phyloP scores from a whole-genome alignment of 768 basidiomycete species.

The Epithele typhae region DNA sequence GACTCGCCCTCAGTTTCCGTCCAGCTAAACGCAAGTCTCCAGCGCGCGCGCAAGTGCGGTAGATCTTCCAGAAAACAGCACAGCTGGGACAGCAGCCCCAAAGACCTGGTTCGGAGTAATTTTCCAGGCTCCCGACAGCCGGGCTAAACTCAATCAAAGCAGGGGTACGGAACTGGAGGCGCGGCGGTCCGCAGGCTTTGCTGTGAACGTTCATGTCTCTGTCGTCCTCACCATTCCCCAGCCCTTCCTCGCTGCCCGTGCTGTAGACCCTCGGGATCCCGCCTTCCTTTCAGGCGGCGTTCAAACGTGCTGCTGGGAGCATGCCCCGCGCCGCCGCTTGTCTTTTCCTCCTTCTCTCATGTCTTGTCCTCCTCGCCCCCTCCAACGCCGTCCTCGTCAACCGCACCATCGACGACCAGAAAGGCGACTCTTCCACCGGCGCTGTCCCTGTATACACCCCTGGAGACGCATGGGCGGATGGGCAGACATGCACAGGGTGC shows the following conservation, averaged over 20 bases:
- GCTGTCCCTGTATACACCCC: background rate
- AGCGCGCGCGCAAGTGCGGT: no score
- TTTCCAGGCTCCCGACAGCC: no score
- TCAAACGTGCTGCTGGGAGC: background rate
- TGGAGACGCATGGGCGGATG: background rate
- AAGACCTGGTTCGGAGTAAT: no score
- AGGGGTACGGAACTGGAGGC: no score
- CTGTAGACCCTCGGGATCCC: background rate
- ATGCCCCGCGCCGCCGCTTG: background rate
- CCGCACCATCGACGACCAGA: conserved; percentile 1
- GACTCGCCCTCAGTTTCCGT: no score
- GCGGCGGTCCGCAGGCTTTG: no score
- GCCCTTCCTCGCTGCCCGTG: background rate
- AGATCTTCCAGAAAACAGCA: no score
- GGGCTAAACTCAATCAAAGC: background rate
- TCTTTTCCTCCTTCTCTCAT: background rate
- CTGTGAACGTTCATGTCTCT: background rate
- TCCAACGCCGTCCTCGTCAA: background rate
- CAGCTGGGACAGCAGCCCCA: no score
- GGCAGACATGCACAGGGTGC: background rate
- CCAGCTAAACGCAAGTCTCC: no score
- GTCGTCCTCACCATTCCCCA: background rate
- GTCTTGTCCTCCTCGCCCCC: background rate
- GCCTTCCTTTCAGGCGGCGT: background rate
- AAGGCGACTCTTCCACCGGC: background rate